These are phyloP conservation scores for Xylariaceae sp. DNA, from an alignment of 2,329 filamentous ascomycete species.

Conservation along the genomic window DNA sequence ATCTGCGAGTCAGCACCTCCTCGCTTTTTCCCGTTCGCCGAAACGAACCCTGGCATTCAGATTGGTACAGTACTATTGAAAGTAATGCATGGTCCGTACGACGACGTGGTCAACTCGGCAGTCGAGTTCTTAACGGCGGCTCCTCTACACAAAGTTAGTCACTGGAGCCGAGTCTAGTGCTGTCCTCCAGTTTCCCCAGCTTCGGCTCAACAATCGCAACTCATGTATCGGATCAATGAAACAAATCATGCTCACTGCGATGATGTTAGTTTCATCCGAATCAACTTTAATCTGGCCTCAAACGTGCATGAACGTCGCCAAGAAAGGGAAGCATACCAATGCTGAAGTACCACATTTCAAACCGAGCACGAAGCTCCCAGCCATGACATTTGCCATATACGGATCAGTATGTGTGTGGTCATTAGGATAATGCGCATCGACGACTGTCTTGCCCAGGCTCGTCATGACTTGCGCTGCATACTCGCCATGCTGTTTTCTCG, in stretches of 20 bases:
- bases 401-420: slow-evolving; percentile 62
- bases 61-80: slow-evolving; percentile 27
- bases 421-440: slow-evolving; percentile 52
- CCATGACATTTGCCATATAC: slow-evolving; percentile 51
- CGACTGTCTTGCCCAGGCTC: slow-evolving; percentile 43
- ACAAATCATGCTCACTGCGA: too few relatives aligned
- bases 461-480: slow-evolving; percentile 53
- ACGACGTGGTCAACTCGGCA: slow-evolving; percentile 26
- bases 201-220: too few relatives aligned
- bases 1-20: too few relatives aligned
- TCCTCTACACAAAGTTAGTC: slow-evolving; percentile 11
- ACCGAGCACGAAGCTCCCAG: slow-evolving; percentile 42
- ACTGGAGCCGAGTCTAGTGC: too few relatives aligned
- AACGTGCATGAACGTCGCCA: too few relatives aligned
- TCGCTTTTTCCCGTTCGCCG: too few relatives aligned
- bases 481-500: slow-evolving; percentile 43
- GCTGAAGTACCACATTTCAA: slow-evolving; percentile 45
- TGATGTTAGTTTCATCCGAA: too few relatives aligned
- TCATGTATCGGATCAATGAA: too few relatives aligned
- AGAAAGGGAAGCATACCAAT: slow-evolving; percentile 21
- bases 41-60: not conserved
- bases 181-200: too few relatives aligned
- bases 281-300: too few relatives aligned
- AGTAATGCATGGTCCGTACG: slow-evolving; percentile 29
- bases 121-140: slow-evolving; percentile 30